A percentile compares a stretch with the other conserved stretches of the same genome.
Evolutionary conservation across 1,284 basidiomycete species (phyloP).

Genomic region (Athelia psychrophila): DNA sequence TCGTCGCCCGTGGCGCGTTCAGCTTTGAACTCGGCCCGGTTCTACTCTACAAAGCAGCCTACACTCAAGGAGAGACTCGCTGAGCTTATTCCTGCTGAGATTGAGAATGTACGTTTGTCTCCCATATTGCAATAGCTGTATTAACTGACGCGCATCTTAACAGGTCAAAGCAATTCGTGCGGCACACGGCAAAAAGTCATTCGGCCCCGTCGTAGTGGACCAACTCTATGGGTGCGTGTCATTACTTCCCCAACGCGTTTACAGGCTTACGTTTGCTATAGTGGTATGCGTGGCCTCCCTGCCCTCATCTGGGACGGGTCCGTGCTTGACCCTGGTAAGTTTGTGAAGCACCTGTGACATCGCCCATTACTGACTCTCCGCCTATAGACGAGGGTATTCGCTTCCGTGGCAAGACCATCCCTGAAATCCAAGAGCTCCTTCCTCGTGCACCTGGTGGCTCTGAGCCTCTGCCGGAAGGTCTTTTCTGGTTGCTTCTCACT

Average conservation of each 20-base stretch:
- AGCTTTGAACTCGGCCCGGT: slow-evolving; percentile 45
- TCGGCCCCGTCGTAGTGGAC: slow-evolving; percentile 89
- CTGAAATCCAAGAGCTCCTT: slow-evolving; percentile 82
- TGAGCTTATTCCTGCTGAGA: slow-evolving; percentile 87
- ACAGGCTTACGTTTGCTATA: slow-evolving; percentile 28
- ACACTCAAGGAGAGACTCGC: slow-evolving; percentile 89
- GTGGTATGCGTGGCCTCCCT: slow-evolving; percentile 91
- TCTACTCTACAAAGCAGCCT: slow-evolving; percentile 66
- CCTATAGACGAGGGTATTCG: slow-evolving; percentile 88
- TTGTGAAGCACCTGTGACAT: background rate
- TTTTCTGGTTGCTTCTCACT: slow-evolving; percentile 95
- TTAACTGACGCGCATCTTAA: slow-evolving; percentile 3
- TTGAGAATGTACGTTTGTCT: slow-evolving; percentile 66
- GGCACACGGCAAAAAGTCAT: slow-evolving; percentile 86
- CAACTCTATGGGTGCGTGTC: slow-evolving; percentile 77
- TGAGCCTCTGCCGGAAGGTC: slow-evolving; percentile 91
- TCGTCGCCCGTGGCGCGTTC: slow-evolving; percentile 39
- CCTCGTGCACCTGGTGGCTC: slow-evolving; percentile 87
- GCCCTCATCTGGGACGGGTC: slow-evolving; percentile 95
- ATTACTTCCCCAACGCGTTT: background rate
- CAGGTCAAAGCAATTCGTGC: slow-evolving; percentile 84
- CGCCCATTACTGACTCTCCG: slow-evolving; percentile 6
- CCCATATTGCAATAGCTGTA: slow-evolving; percentile 1
- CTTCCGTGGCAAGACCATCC: slow-evolving; percentile 92
- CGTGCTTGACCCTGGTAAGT: slow-evolving; percentile 83